phyloP scores from a whole-genome alignment of 2,329 filamentous ascomycete genomes.

The Colletotrichum melonis region DNA sequence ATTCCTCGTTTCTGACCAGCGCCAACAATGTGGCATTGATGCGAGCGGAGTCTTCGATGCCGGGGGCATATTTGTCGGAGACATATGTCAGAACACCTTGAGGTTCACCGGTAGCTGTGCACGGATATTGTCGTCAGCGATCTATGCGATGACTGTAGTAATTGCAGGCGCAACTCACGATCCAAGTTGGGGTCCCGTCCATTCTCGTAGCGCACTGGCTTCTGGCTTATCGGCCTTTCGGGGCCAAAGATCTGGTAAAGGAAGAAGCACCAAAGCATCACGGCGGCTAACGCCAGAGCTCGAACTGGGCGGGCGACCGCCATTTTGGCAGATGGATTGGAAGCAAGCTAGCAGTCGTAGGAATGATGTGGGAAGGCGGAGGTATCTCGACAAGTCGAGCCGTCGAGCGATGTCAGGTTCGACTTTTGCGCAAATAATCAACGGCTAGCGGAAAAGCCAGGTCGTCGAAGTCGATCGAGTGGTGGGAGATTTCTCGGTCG shows the following conservation, averaged over 20 bases:
- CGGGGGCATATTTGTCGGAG: conserved; percentile 80
- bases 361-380: not conserved
- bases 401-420: conserved; percentile 4
- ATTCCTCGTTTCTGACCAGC: conserved; percentile 91
- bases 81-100: conserved; percentile 79
- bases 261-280: conserved; percentile 82
- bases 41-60: conserved; percentile 80
- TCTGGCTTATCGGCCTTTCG: conserved; percentile 53
- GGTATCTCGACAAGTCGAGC: not conserved
- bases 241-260: conserved; percentile 79
- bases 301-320: conserved; percentile 87
- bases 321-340: conserved; percentile 64
- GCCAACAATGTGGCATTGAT: conserved; percentile 94
- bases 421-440: conserved; percentile 14
- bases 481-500: conserved; percentile 10
- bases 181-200: conserved; percentile 85
- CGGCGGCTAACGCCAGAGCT: conserved; percentile 77
- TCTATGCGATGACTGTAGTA: not conserved
- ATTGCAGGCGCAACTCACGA: conserved; percentile 65
- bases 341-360: conserved; percentile 6
- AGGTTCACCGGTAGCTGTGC: conserved; percentile 83
- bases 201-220: conserved; percentile 43
- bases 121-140: conserved; percentile 23
- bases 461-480: conserved; percentile 10
- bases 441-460: conserved; percentile 24